Evolutionary conservation across 768 basidiomycete species (phyloP).

Genomic region (Pulveroboletus sp.): DNA sequence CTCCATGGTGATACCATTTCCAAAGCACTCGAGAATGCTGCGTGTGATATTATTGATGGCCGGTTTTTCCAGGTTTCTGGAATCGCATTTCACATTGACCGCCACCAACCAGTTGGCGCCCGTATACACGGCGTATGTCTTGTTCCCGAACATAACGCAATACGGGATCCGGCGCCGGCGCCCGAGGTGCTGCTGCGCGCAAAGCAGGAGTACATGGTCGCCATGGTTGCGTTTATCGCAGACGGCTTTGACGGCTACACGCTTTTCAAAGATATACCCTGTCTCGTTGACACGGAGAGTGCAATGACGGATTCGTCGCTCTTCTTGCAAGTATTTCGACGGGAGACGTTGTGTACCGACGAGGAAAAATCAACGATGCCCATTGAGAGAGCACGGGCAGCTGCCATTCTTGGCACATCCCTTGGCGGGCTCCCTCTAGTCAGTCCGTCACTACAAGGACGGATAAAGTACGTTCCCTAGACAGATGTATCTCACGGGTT

Average conservation of each 20-base stretch:
- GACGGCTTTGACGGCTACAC: constrained; percentile 9
- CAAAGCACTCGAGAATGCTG: constrained; percentile 12
- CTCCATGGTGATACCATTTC: not conserved
- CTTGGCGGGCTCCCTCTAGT: not conserved
- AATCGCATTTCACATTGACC: constrained; percentile 1
- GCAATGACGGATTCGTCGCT: constrained; percentile 6
- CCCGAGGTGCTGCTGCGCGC: not conserved
- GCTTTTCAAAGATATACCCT: constrained; percentile 2
- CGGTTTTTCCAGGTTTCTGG: constrained; percentile 6
- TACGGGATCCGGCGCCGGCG: no score
- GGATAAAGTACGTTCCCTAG: constrained; percentile 2
- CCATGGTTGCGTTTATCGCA: constrained; percentile 11
- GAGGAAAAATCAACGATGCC: not conserved
- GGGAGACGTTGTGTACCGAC: not conserved
- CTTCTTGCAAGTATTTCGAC: constrained; percentile 8
- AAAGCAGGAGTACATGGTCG: constrained; percentile 1
- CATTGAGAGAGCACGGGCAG: constrained; percentile 8
- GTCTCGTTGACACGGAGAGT: constrained; percentile 2
- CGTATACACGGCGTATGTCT: constrained; percentile 1
- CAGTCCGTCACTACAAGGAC: constrained; percentile 12
- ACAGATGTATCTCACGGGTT: no score
- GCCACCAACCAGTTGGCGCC: constrained; percentile 1
- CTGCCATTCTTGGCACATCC: not conserved
- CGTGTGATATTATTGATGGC: constrained; percentile 4
- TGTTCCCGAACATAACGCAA: not conserved